These are phyloP conservation scores for Niebla homalea DNA, from an alignment of 495 filamentous ascomycete genomes.

Conservation along the genomic window DNA sequence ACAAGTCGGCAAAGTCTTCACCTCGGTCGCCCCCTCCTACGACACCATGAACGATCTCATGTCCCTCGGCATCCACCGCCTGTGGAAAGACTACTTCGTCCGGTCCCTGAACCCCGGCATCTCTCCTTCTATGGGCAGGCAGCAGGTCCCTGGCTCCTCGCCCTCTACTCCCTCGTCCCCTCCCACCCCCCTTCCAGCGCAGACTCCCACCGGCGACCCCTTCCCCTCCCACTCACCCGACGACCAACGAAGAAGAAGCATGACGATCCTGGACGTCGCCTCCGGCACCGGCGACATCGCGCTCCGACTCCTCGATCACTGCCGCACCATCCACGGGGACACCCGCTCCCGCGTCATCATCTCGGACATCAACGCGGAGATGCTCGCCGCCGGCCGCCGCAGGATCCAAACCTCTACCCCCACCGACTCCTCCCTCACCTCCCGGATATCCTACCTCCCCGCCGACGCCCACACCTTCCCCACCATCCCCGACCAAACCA, in stretches of 20 bases:
- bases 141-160: too few species aligned
- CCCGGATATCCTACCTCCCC: constrained; percentile 63
- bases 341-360: constrained; percentile 68
- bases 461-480: constrained; percentile 78
- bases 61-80: constrained; percentile 89
- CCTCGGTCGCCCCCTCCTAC: constrained; percentile 82
- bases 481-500: constrained; percentile 44
- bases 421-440: constrained; percentile 35
- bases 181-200: constrained; percentile 18
- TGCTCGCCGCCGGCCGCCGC: constrained; percentile 79
- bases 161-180: constrained; percentile 30
- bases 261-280: constrained; percentile 85
- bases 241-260: constrained; percentile 41
- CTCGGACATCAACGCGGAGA: constrained; percentile 87
- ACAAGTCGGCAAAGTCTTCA: constrained; percentile 78
- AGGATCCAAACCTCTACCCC: constrained; percentile 49
- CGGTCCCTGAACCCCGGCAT: constrained; percentile 81
- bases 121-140: too few species aligned
- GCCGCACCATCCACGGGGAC: constrained; percentile 70
- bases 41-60: constrained; percentile 99
- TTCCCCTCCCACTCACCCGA: background rate
- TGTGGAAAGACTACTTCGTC: constrained; percentile 99
- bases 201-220: too few species aligned
- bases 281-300: constrained; percentile 97
- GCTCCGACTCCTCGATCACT: constrained; percentile 88